Base-by-base conservation (phyloP, 805 yeast species). In the Yamadazyma tumulicola region DNA sequence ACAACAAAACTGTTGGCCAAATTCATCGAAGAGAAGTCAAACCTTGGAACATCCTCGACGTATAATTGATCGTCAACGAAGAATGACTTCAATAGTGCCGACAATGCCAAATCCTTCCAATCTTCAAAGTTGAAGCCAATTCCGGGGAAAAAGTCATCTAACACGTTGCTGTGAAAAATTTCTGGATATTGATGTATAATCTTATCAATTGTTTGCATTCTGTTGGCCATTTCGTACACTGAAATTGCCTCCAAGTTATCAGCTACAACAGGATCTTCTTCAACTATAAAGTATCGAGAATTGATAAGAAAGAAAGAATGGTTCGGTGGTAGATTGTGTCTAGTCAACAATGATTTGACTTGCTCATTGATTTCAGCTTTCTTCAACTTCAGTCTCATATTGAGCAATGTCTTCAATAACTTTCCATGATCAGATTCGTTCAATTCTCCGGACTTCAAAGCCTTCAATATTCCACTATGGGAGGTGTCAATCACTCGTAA, bases 271-370 rank as follows among this genome's bases (percentile, higher is more conserved):
- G 56, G 28, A 6, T 6, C 17, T 35, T 51, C n/a, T 29, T 43
- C 37, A 40, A 61, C 19, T 59, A 59, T 45, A 52, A 67, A 35
- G 70, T 61, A 54, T 51, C 87, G 68, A 10, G 87, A 83, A 47
- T 79, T 79, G 16, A 77, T 45, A 6, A 75, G 48, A 6, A 79
- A 30, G 37, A 69, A 72, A 2, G 68, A 49, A 18, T 52, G 55
- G 7, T 58, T 53, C 19, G 55, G 46, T 1, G 66, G 58, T 5
- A 72, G 46, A 5, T 49, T 54, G 35, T 59, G 55, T 2, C 37
- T 23, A 21, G 57, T 53, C 23, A 72, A 50, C 13, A 63, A 24
- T 2, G 46, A 16, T 16, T 47, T 32, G 2, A 34, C 19, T 3
- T 42, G 34, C 5, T 17, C 9, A 20, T 45, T 25, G 5, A 19